Conservation (phyloP, 169 alveolate species). For the Cryptosporidium sp. region DNA sequence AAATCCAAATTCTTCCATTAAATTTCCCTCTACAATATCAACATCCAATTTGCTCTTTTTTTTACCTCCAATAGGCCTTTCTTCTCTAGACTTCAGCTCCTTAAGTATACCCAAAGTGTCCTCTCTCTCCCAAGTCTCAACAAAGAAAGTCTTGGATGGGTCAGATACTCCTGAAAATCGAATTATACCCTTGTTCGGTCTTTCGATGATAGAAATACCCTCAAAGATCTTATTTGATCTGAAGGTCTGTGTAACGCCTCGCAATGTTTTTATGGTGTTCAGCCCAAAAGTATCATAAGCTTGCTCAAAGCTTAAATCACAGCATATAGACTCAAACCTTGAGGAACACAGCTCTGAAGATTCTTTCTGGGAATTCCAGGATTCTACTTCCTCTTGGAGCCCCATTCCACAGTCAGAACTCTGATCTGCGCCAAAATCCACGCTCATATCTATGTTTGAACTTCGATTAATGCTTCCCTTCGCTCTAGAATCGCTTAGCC, state of each 20-base stretch:
- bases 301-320: neutral
- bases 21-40: neutral
- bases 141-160: slow-evolving; percentile 10
- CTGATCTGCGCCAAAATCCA: neutral
- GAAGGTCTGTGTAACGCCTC: neutral
- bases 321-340: neutral
- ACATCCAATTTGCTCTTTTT: neutral
- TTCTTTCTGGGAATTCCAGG: neutral
- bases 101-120: neutral
- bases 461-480: neutral
- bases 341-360: neutral
- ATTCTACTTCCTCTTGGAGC: neutral
- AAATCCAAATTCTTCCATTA: neutral
- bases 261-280: neutral
- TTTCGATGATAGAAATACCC: neutral
- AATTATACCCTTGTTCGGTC: neutral
- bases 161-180: slow-evolving; percentile 33
- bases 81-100: neutral
- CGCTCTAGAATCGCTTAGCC: neutral
- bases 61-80: neutral
- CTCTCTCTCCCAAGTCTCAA: slow-evolving; percentile 29
- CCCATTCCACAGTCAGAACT: neutral
- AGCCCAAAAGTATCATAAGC: slow-evolving; percentile 4
- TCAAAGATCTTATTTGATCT: slow-evolving; percentile 16
- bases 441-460: neutral